Evolutionary conservation across 208 protist genomes (phyloP).

Genomic region (Wallacemonas rigidus): DNA sequence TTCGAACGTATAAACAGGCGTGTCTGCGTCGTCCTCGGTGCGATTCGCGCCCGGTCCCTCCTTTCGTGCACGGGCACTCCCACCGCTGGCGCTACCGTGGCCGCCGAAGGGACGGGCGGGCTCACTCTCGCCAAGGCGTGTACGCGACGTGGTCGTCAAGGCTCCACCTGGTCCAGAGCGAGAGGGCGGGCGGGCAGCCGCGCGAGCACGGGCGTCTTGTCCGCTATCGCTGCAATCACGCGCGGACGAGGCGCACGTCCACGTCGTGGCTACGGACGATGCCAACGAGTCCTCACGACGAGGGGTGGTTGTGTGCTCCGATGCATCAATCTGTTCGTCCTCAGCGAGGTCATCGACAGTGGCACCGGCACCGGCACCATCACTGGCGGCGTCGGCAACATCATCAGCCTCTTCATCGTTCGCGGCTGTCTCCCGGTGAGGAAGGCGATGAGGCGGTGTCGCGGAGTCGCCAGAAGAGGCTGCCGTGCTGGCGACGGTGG

Average conservation of each 20-base stretch:
- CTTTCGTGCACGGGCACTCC: too few species aligned
- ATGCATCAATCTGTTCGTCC: background rate
- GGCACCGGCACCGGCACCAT: background rate
- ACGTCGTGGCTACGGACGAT: constrained; percentile 8
- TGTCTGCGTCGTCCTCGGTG: background rate
- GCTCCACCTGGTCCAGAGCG: too few species aligned
- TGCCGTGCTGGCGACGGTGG: background rate
- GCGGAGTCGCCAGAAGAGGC: too few species aligned
- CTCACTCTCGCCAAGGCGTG: too few species aligned
- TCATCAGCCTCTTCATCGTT: too few species aligned
- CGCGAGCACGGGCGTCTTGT: too few species aligned
- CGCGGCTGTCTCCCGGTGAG: too few species aligned
- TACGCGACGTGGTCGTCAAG: too few species aligned
- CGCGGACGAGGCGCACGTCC: background rate
- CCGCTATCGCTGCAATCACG: background rate
- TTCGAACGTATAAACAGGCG: constrained; percentile 8
- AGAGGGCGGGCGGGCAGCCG: too few species aligned
- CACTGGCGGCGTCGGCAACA: background rate
- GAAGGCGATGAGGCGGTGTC: too few species aligned
- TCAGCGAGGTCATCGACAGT: background rate
- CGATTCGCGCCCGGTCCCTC: background rate
- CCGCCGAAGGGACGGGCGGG: too few species aligned
- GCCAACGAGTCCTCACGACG: background rate
- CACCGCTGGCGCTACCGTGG: too few species aligned
- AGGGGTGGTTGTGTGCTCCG: background rate